Base-by-base conservation (phyloP, 148 eudicot genomes). In the Spergularia bocconei region DNA sequence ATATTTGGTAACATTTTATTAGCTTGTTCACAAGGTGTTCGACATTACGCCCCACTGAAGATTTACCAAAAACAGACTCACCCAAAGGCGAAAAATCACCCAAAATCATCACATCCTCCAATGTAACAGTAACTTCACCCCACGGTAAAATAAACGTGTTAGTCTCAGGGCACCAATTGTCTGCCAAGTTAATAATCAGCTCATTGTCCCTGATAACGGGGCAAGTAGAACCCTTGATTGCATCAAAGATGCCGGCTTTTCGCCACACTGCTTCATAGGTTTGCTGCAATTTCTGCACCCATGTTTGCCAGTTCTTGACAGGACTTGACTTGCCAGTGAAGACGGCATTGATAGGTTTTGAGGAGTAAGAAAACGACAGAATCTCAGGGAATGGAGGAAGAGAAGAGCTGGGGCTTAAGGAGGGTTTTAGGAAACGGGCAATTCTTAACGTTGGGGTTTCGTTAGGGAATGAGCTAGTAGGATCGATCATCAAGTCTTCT, bases 61-160 rank as follows among this genome's bases (percentile, higher is more conserved):
- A 17, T 48, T 15, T 13, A 25, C 19, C 33, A 14, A 63, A n/a
- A 20, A 71, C 62, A 20, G 61, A 50, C 50, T 44, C 68, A 25
- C 79, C 83, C 65, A 75, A 33, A 55, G 72, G 63, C 14, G 83
- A 71, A 70, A 55, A 80, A 1, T 79, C 83, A 64, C 79, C 86
- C 48, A 86, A 63, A 14, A 79, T 23, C 71, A 79, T 76, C 15
- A 86, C 39, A 79, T 86, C 89, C 70, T 86, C 89, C 39, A 86
- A 72, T 0, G 86, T 84, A 21, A 86, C 13, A 23, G 78, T 79
- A 6, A 39, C 78, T 39, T 84, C 82, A 66, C 85, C 85, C 89
- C 89, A 84, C 10, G 80, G 44, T 15, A 75, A 80, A 5, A 80
- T 11, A 36, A 80, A 75, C 0, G 66, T 54, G 52, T 83, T 86